phyloP scores from a whole-genome alignment of 2,329 filamentous ascomycete genomes.

The Pyrenochaeta sp. region DNA sequence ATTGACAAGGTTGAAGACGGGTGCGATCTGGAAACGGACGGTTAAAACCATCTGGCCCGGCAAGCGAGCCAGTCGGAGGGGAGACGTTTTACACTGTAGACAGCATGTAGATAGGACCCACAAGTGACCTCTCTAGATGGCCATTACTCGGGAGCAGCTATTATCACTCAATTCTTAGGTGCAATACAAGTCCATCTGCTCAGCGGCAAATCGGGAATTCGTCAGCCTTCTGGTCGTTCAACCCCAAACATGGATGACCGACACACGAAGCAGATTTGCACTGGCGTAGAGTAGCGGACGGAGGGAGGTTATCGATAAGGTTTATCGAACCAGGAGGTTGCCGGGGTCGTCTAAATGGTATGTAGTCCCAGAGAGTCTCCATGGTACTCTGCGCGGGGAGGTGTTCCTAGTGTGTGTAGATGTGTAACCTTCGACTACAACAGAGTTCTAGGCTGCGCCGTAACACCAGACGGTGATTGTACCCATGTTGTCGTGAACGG shows the following conservation, averaged over 20 bases:
- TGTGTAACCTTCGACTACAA: constrained; percentile 23
- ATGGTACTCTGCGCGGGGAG: not conserved
- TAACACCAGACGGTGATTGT: constrained; percentile 9
- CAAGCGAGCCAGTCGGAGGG: constrained; percentile 33
- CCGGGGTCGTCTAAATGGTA: not conserved
- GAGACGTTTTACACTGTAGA: constrained; percentile 13
- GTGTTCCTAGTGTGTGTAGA: not conserved
- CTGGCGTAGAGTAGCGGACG: not conserved
- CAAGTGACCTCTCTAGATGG: constrained; percentile 13
- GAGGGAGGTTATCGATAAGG: not conserved
- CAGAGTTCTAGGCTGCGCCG: constrained; percentile 3
- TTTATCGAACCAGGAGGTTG: not conserved
- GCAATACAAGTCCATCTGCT: constrained; percentile 16
- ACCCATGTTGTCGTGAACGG: not conserved
- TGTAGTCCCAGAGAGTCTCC: not conserved
- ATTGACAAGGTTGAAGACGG: constrained; percentile 25
- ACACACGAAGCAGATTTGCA: not conserved
- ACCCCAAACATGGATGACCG: not conserved
- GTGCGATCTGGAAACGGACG: constrained; percentile 33
- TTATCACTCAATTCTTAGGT: constrained; percentile 15
- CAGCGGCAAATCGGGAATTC: constrained; percentile 3
- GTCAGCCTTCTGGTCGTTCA: not conserved
- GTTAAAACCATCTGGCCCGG: constrained; percentile 28
- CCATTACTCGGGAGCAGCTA: constrained; percentile 8
- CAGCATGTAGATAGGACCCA: constrained; percentile 15